phyloP scores from a whole-genome alignment of 2,329 filamentous ascomycete genomes.

The Claviceps humidiphila region DNA sequence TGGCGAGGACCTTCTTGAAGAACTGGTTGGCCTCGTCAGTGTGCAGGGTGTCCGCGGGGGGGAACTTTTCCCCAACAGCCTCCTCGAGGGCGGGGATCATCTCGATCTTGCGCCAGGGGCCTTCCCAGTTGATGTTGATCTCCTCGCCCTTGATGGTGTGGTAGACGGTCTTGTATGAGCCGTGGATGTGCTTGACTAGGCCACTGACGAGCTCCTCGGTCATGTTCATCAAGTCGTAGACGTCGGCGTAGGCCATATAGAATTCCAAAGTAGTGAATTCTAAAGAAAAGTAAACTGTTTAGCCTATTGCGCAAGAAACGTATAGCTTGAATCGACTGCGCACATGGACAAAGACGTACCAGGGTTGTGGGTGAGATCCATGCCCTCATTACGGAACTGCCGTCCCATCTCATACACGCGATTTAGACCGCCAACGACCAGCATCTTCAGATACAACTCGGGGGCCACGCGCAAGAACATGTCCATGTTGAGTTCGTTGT shows the following conservation, averaged over 20 bases:
- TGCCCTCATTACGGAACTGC: slow-evolving; percentile 86
- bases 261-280: slow-evolving; percentile 98
- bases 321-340: neutral
- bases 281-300: neutral
- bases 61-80: slow-evolving; percentile 86
- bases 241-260: slow-evolving; percentile 86
- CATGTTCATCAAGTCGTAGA: slow-evolving; percentile 67
- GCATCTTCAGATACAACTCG: slow-evolving; percentile 93
- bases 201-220: slow-evolving; percentile 89
- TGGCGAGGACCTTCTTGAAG: slow-evolving; percentile 70
- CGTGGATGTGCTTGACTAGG: slow-evolving; percentile 79
- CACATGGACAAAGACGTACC: slow-evolving; percentile 10
- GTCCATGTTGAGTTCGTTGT: slow-evolving; percentile 91
- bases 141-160: slow-evolving; percentile 75
- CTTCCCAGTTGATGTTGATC: slow-evolving; percentile 91
- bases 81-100: slow-evolving; percentile 84
- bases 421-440: slow-evolving; percentile 85
- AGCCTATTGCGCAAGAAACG: neutral
- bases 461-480: slow-evolving; percentile 92
- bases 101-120: slow-evolving; percentile 82
- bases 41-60: slow-evolving; percentile 76
- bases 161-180: slow-evolving; percentile 73
- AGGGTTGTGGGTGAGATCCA: slow-evolving; percentile 68
- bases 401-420: slow-evolving; percentile 92
- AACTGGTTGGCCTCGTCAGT: slow-evolving; percentile 82